phyloP scores from a whole-genome alignment of 208 protist species.

The Trypanosoma lewisi region DNA sequence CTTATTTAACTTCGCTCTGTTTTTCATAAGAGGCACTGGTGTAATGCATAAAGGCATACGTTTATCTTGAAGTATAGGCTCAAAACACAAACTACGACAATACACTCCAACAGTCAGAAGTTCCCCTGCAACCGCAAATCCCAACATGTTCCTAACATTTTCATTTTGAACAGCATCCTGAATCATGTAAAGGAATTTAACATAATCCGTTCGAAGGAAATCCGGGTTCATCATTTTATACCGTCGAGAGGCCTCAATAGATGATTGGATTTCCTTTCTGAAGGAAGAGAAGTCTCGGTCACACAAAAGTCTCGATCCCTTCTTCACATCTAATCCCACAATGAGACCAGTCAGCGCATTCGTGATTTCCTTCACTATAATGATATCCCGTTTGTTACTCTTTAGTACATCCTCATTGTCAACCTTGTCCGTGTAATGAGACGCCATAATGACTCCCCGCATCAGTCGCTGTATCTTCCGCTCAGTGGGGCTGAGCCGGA shows the following conservation, averaged over 20 bases:
- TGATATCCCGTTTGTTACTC: slow-evolving; percentile 55
- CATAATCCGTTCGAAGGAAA: slow-evolving; percentile 91
- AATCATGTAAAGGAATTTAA: slow-evolving; percentile 92
- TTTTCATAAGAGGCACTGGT: slow-evolving; percentile 81
- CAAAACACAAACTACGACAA: slow-evolving; percentile 46
- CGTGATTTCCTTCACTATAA: slow-evolving; percentile 80
- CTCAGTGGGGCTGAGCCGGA: slow-evolving; percentile 79
- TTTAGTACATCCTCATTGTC: slow-evolving; percentile 63
- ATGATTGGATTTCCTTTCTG: slow-evolving; percentile 53
- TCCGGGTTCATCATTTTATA: slow-evolving; percentile 96
- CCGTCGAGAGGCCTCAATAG: slow-evolving; percentile 83
- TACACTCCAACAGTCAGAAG: slow-evolving; percentile 82
- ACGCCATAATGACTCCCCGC: slow-evolving; percentile 79
- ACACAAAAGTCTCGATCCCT: slow-evolving; percentile 50
- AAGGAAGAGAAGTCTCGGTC: slow-evolving; percentile 71
- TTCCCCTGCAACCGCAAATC: slow-evolving; percentile 66
- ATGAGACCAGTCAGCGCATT: slow-evolving; percentile 81
- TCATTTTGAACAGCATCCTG: slow-evolving; percentile 85
- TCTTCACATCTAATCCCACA: slow-evolving; percentile 71
- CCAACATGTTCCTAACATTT: slow-evolving; percentile 64
- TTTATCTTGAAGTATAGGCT: slow-evolving; percentile 60
- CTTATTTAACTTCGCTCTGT: slow-evolving; percentile 67
- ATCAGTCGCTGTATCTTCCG: slow-evolving; percentile 89
- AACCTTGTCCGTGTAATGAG: slow-evolving; percentile 91
- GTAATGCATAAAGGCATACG: slow-evolving; percentile 85